Conservation (phyloP, 1,284 basidiomycete genomes). For the Singerocomus inundabilis region DNA sequence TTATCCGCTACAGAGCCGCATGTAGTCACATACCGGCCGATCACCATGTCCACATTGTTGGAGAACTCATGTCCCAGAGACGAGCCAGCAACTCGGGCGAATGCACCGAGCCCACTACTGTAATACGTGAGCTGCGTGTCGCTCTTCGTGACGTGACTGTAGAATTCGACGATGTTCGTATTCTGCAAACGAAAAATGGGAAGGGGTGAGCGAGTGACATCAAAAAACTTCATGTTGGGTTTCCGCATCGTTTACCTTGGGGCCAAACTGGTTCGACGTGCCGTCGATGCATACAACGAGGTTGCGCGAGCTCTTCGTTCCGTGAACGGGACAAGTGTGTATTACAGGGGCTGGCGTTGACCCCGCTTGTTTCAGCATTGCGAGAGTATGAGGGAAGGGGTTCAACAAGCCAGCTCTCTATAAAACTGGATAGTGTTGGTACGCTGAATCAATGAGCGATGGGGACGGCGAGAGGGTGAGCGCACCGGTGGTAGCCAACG, state of each 20-base stretch:
- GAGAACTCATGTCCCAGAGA: slow-evolving; percentile 16
- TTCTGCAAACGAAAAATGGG: slow-evolving; percentile 30
- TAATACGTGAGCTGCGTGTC: slow-evolving; percentile 36
- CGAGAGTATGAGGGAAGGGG: background rate
- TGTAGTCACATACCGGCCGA: slow-evolving; percentile 29
- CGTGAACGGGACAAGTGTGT: slow-evolving; percentile 8
- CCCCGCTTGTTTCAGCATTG: slow-evolving; percentile 8
- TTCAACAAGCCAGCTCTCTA: background rate
- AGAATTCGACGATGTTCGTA: slow-evolving; percentile 39
- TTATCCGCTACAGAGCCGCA: background rate
- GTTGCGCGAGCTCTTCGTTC: slow-evolving; percentile 21
- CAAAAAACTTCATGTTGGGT: too few species aligned
- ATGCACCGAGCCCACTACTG: slow-evolving; percentile 37
- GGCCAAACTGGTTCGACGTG: slow-evolving; percentile 37
- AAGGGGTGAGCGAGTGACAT: too few species aligned
- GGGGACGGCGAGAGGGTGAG: background rate
- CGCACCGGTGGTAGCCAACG: background rate
- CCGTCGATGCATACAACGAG: slow-evolving; percentile 40
- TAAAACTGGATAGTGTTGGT: background rate
- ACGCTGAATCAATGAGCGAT: background rate
- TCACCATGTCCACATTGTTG: slow-evolving; percentile 26
- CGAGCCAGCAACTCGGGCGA: slow-evolving; percentile 20
- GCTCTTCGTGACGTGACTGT: slow-evolving; percentile 32
- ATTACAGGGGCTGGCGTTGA: background rate
- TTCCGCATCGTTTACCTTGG: too few species aligned